These are phyloP conservation scores for Pythium periplocum DNA, from an alignment of 352 stramenopile species.

Conservation along the genomic window DNA sequence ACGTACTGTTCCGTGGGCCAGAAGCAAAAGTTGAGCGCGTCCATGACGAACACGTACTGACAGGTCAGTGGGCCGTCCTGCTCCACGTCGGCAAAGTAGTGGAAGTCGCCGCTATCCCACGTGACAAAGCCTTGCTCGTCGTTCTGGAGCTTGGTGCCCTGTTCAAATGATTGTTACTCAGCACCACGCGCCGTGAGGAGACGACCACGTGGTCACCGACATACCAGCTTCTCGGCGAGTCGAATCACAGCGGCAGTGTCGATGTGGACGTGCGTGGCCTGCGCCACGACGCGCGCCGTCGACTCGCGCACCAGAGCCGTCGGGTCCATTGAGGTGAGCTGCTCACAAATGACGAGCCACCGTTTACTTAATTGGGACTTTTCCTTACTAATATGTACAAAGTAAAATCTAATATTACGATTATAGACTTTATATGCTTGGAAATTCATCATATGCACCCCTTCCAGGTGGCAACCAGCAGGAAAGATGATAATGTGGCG, in stretches of 20 bases:
- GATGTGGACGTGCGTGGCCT: slow-evolving; percentile 32
- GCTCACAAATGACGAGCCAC: background rate
- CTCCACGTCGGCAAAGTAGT: slow-evolving; percentile 75
- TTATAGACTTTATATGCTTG: too few species aligned
- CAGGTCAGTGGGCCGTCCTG: slow-evolving; percentile 68
- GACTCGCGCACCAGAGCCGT: slow-evolving; percentile 44
- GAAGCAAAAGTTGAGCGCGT: slow-evolving; percentile 91
- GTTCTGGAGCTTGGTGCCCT: slow-evolving; percentile 28
- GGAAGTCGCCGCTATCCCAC: slow-evolving; percentile 79
- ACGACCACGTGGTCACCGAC: background rate
- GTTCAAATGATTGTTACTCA: too few species aligned
- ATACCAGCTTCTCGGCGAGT: slow-evolving; percentile 43
- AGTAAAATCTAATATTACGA: too few species aligned
- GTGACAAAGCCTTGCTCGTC: slow-evolving; percentile 41
- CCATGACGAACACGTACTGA: slow-evolving; percentile 86
- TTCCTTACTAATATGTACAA: too few species aligned
- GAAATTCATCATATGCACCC: too few species aligned
- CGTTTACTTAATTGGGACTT: slow-evolving; percentile 1
- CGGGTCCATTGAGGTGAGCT: slow-evolving; percentile 34
- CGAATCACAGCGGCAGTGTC: slow-evolving; percentile 21
- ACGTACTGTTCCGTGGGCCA: slow-evolving; percentile 72
- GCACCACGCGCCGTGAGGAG: too few species aligned
- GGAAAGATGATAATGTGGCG: slow-evolving; percentile 1
- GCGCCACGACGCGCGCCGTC: slow-evolving; percentile 38
- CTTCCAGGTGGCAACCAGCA: too few species aligned